phyloP scores from a whole-genome alignment of 805 yeast genomes.

The Candida sithepensis region DNA sequence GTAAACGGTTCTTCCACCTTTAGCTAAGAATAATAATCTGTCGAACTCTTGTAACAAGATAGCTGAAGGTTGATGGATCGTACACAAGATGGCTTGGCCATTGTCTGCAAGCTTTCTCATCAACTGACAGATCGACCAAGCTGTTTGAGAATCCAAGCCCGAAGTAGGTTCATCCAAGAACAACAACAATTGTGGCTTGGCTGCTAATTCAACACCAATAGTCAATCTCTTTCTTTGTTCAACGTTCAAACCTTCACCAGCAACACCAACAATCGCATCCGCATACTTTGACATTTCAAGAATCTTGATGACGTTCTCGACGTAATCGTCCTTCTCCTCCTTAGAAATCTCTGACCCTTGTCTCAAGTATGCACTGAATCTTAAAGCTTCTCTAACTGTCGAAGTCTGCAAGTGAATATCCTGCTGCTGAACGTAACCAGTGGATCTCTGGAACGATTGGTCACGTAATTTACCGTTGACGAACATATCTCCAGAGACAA shows the following conservation, averaged over 20 bases:
- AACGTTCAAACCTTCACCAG: slow-evolving; percentile 51
- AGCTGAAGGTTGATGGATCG: slow-evolving; percentile 87
- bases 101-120: slow-evolving; percentile 48
- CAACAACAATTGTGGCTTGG: slow-evolving; percentile 52
- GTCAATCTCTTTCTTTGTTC: slow-evolving; percentile 54
- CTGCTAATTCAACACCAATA: slow-evolving; percentile 54
- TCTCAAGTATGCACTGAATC: slow-evolving; percentile 49
- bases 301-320: slow-evolving; percentile 46
- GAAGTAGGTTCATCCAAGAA: too few relatives aligned
- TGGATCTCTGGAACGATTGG: slow-evolving; percentile 47
- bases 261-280: slow-evolving; percentile 50
- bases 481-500: too few relatives aligned
- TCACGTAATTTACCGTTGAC: slow-evolving; percentile 52
- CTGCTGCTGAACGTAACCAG: slow-evolving; percentile 60
- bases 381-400: slow-evolving; percentile 52
- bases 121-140: slow-evolving; percentile 55
- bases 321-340: slow-evolving; percentile 45
- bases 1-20: slow-evolving; percentile 72
- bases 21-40: too few relatives aligned
- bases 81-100: slow-evolving; percentile 58
- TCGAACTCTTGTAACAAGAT: slow-evolving; percentile 71
- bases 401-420: slow-evolving; percentile 49
- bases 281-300: slow-evolving; percentile 52
- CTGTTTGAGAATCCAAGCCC: slow-evolving; percentile 57
- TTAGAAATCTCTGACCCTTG: slow-evolving; percentile 39